Evolutionary conservation across 139 green algal genomes (phyloP), one percentile per base, ranked within the genome.

Genomic region (Gonium pectorale): DNA sequence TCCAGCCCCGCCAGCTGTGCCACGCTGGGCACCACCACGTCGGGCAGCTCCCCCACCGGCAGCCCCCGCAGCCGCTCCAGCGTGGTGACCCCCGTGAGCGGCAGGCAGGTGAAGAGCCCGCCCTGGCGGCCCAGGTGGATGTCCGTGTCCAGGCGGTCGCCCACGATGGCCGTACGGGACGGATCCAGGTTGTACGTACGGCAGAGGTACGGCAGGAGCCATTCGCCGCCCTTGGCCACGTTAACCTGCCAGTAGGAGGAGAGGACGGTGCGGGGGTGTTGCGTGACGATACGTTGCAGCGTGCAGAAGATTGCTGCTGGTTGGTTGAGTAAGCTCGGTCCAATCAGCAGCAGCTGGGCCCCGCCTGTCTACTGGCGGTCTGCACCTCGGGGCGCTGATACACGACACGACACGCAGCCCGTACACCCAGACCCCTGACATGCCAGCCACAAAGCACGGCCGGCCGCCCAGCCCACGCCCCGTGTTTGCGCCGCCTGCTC

Each of bases 61-160:
- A 27, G 26, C 35, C 17, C 75, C 79, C 9, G 29, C 79, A 31
- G 44, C 31, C 3, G 87, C 68, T 67, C 66, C 43, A 89, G 37
- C 0, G 62, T 90, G 33, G 88, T 93, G 1, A 94, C 91, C n/a
- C 91, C 91, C 40, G 90, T 87, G 26, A 90, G 64, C 1, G 86
- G 85, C 67, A 92, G 80, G 40, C 46, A 71, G 11, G 77, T 83
- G 62, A 73, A 31, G 13, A 83, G 77, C 29, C 77, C 77, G 59
- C 77, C 77, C 77, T 66, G 44, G 43, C 75, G 51, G 2, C 92
- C 93, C 68, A 95, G 67, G 3, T 86, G 81, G n/a, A 96, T 90
- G 83, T 95, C 93, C 0, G 92, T 95, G 86, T 95, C 93, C 33
- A 95, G 75, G 5, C 93, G 71, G 87, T 94, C 91, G 0, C 93